Evolutionary conservation across 805 yeast species (phyloP), one percentile per base, ranked within the genome.

Genomic region (Sugiyamaella americana): DNA sequence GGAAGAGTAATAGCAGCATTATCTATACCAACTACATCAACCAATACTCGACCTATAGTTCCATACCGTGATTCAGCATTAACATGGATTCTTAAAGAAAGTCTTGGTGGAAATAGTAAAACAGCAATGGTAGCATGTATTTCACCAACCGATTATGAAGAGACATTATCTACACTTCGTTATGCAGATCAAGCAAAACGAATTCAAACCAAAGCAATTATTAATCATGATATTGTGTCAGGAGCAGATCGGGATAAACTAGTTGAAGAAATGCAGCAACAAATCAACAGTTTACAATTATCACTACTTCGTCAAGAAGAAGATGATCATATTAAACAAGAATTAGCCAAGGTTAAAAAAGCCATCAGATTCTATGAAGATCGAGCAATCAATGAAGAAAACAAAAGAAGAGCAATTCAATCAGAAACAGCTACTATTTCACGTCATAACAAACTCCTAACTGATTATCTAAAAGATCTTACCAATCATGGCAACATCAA

Each of bases 41-140:
- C 36, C 8, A 21, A 46, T 16, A 20, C 37, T 16, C 51, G 50
- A 26, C 22, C 40, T 5, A 63, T 78, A 13, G 73, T 80, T 1
- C 91, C 91, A 0, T 83, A 81, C 56, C 69, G 95, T 51, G 95
- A 86, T 54, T 84, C 94, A 0, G 70, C 74, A 0, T 66, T 86
- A 45, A 86, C 95, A 0, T 82, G 89, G 78, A 66, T 86, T 2
- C 67, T 86, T 51, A 81, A 80, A 57, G 91, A 84, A 54, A 79
- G 78, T 49, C 66, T 87, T 32, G 87, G 93, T 1, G 96, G 96
- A 1, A 84, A 84, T 58, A 82, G 93, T n/a, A 84, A 83, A 58
- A 88, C 95, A 0, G 82, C 82, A 1, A 79, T 87, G 84, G 75
- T 87, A n/a, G 93, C 93, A 18, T 87, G 94, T 60, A 71, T 87